Evolutionary conservation across 1,284 basidiomycete species (phyloP), one percentile per base, ranked within the genome.

Genomic region (Rhodotorula sp.): DNA sequence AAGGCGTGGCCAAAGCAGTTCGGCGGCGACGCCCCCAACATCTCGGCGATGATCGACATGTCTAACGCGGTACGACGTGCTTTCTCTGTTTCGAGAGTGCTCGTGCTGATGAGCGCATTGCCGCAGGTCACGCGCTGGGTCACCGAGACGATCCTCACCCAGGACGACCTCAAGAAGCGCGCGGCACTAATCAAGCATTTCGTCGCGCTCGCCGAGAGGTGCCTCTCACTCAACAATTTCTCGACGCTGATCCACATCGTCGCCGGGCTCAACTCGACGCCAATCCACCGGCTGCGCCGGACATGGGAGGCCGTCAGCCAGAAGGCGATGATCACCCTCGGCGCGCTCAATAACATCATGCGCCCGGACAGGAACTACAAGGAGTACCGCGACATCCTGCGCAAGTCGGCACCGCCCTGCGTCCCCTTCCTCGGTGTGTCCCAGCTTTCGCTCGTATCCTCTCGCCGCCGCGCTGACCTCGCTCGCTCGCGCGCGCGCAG

Each of bases 191-290:
- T 99, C 70, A 97, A 96, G 81, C 92, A 97, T 73, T 91, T 97
- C 78, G 96, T 99, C 81, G 87, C 86, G 74, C 87, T 98, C 56
- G 95, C 97, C 54, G 95, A 98, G 94, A 90, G 91, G 59, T 99
- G 96, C 82, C 89, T 93, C 61, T 82, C 84, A 27, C 83, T 99
- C 75, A 91, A 96, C 80, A 99, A 99, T 82, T 99, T 93, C 82
- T 96, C 94, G 22, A 91, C 91, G 22, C 91, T 98, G 88, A 93
- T 94, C 79, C 94, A 96, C 41, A 93, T 99, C 67, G 89, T 97
- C 19, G 96, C 94, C 8, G 97, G 94, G 4, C 85, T 99, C 64
- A 97, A 97, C 79, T 94, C 92, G 15, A 91, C 94, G 44, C 94
- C 94, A 10, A 94, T 99, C 74, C 88, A 92, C 74, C 88, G 97